Evolutionary conservation across 2,329 filamentous ascomycete species (phyloP), one percentile per base, ranked within the genome.

Genomic region (Tolypocladium tropicale): DNA sequence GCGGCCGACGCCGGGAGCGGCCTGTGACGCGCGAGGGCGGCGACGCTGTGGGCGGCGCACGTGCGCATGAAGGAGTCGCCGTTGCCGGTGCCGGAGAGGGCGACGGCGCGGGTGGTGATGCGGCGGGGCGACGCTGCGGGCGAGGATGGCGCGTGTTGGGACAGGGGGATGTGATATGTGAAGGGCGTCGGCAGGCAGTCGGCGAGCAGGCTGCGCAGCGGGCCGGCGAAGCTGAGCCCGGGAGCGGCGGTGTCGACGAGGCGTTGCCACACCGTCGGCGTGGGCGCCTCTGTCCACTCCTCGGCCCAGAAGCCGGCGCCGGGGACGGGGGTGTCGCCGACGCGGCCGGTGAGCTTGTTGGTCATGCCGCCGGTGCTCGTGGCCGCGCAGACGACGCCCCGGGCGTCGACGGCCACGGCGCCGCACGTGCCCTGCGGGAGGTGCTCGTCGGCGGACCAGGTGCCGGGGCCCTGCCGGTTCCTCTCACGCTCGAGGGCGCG

Each of bases 281-380:
- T 21, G 9, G 10, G 46, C 32, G 9, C 14, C 56, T 85, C 80
- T 9, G 72, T 70, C 90, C 90, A 95, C 62, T 91, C 82, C 67
- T 95, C 91, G 0, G 91, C 90, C 90, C 90, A 96, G 70, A 91
- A 96, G 0, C 91, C 91, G 1, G 90, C 88, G 0, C 91, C 91
- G 0, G 91, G 74, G 0, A 86, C 87, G 0, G 91, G 90, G 12
- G 91, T 96, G 67, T 96, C 91, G 0, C 91, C 91, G 60, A 95
- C 86, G 23, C 91, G 78, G 0, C 90, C 91, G 0, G 89, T 88
- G 55, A 93, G 73, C 74, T 96, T 96, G 68, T 96, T 96, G 25
- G 91, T 96, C 69, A 95, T 68, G 0, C 91, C 91, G 6, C 91
- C 91, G 0, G 82, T 85, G 64, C 79, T 84, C 3, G 82, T 85